These are phyloP conservation scores for Hymenoscyphus occultus DNA, from an alignment of 2,329 filamentous ascomycete genomes.

Conservation along the genomic window DNA sequence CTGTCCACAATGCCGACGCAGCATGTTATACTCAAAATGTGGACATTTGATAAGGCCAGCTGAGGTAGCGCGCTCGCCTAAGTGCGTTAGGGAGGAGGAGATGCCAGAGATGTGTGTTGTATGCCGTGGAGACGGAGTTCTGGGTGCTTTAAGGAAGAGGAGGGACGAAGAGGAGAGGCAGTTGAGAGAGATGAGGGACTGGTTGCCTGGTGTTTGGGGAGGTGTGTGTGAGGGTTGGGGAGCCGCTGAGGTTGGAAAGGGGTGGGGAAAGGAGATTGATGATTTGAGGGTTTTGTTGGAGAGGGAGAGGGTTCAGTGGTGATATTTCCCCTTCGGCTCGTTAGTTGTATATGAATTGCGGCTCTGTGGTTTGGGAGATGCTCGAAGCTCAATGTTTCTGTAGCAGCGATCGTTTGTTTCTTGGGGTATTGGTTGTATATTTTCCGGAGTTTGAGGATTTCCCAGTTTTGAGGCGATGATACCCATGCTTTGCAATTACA, in stretches of 20 bases:
- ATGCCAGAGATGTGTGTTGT: slow-evolving; percentile 28
- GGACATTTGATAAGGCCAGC: slow-evolving; percentile 26
- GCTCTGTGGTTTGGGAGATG: not conserved
- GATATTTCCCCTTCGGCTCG: slow-evolving; percentile 1
- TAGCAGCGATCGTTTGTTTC: not conserved
- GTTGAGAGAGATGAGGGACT: slow-evolving; percentile 18
- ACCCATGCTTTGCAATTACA: not conserved
- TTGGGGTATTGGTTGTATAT: not conserved
- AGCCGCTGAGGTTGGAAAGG: slow-evolving; percentile 21
- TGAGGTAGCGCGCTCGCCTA: slow-evolving; percentile 11
- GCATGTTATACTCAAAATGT: slow-evolving; percentile 29
- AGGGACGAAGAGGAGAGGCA: slow-evolving; percentile 20
- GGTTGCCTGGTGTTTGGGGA: slow-evolving; percentile 25
- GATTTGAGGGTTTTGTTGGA: slow-evolving; percentile 29
- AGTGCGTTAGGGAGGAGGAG: slow-evolving; percentile 18
- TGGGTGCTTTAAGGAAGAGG: slow-evolving; percentile 19
- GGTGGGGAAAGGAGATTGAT: slow-evolving; percentile 22
- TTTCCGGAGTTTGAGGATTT: not conserved
- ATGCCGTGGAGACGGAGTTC: slow-evolving; percentile 21
- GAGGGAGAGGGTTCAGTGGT: slow-evolving; percentile 32
- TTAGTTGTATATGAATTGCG: not conserved
- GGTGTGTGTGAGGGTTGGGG: slow-evolving; percentile 13
- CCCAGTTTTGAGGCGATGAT: not conserved
- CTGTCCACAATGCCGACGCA: slow-evolving; percentile 30
- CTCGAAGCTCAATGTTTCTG: not conserved